phyloP scores from a whole-genome alignment of 805 yeast genomes.

The Barnettozyma salicaria region DNA sequence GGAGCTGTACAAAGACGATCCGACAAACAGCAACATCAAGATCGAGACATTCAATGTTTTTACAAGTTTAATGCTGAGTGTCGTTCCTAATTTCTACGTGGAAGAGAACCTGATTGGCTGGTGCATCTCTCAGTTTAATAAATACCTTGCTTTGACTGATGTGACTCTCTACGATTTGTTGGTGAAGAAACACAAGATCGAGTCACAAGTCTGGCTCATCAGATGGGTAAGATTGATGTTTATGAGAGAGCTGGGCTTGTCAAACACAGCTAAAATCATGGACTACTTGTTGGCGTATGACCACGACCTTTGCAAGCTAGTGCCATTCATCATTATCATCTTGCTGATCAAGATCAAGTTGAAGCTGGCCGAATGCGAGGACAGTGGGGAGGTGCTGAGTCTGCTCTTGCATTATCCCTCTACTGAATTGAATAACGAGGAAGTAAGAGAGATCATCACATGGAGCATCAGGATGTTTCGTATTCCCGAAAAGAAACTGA shows the following conservation, averaged over 20 bases:
- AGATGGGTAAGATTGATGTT: conserved; percentile 42
- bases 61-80: conserved; percentile 37
- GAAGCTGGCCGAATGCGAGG: conserved; percentile 37
- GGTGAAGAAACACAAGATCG: conserved; percentile 38
- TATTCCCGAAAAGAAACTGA: conserved; percentile 30
- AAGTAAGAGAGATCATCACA: conserved; percentile 26
- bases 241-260: conserved; percentile 39
- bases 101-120: conserved; percentile 38
- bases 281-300: conserved; percentile 36
- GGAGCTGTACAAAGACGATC: conserved; percentile 33
- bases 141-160: conserved; percentile 39
- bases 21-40: conserved; percentile 12
- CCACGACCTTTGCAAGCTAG: conserved; percentile 28
- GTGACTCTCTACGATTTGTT: conserved; percentile 41
- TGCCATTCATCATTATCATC: conserved; percentile 36
- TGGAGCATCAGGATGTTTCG: conserved; percentile 33
- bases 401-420: conserved; percentile 42
- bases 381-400: conserved; percentile 42
- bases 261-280: conserved; percentile 33
- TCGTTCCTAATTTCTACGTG: conserved; percentile 39
- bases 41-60: conserved; percentile 40
- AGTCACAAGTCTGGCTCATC: conserved; percentile 47
- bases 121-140: conserved; percentile 38
- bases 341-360: conserved; percentile 39
- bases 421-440: conserved; percentile 24